Base-by-base conservation (phyloP, 2,329 filamentous ascomycete species). In the Exophiala bonariae region DNA sequence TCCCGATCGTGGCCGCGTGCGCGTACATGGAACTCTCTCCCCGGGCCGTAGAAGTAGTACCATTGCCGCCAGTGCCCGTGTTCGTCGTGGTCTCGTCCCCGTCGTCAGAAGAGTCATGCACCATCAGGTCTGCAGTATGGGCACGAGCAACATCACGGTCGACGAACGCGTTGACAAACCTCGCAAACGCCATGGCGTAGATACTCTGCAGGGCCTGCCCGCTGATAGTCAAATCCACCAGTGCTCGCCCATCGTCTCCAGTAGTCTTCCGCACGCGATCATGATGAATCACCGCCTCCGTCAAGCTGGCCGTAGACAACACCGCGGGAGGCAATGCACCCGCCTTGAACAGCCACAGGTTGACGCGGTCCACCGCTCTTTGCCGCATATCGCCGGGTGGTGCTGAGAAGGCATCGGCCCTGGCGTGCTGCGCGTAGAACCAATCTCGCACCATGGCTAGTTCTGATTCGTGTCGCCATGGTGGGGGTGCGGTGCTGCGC, bases 131-230 rank as follows among this genome's bases (percentile, higher is more conserved):
- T 11, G 55, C 49, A 17, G 49, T 41, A 35, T 46, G 46, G 13
- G 49, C 39, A 33, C 50, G 46, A 26, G 47, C 54, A 23, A 58
- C 55, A 39, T 60, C 58, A 39, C 56, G 52, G 48, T 60, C 58
- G 35, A 60, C 58, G 34, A 60, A 59, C 13, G 46, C 52, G 40
- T 60, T 60, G 33, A 60, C 58, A 50, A 62, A 57, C 46, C 54
- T 53, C 36, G 57, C 49, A 44, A 59, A 59, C 6, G 57, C 55
- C 56, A 60, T 58, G 11, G 57, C 53, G 42, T 56, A 60, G 43
- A 59, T 58, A 41, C 56, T 58, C 38, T 54, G 51, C 50, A 59
- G 49, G 34, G 57, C 57, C 20, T 37, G 41, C 39, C 35, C 18
- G 33, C 26, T 32, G 20, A 34, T 13, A 13, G 8, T 26, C 6